phyloP scores from a whole-genome alignment of 2,329 filamentous ascomycete species.

The Fusarium pseudocircinatum region DNA sequence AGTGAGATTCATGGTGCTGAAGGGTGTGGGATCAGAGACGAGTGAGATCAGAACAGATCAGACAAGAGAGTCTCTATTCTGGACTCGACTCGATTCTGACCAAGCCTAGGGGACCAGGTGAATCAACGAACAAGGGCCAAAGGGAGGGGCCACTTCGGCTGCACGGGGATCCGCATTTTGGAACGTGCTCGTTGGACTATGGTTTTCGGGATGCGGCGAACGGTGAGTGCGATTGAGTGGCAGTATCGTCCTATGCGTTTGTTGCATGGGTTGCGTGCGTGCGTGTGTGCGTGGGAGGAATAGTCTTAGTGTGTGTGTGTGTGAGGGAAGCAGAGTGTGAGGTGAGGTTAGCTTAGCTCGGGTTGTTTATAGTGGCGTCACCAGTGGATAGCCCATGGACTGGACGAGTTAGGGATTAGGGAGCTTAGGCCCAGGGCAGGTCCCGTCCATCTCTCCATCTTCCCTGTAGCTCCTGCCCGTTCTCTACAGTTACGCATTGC shows the following conservation, averaged over 20 bases:
- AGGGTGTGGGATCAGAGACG: constrained; percentile 27
- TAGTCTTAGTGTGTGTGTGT: constrained; percentile 4
- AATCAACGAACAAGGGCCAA: constrained; percentile 12
- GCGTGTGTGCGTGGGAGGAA: constrained; percentile 6
- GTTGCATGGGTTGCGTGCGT: background rate
- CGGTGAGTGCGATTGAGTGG: constrained; percentile 12
- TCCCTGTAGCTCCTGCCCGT: background rate
- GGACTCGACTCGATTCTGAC: background rate
- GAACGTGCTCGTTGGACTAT: constrained; percentile 25
- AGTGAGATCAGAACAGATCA: constrained; percentile 27
- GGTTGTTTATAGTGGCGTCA: constrained; percentile 34
- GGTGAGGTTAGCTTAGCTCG: constrained; percentile 23
- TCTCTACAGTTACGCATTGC: background rate
- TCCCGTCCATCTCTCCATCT: constrained; percentile 9
- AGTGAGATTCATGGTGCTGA: constrained; percentile 16
- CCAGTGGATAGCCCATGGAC: constrained; percentile 7
- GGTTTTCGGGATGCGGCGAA: constrained; percentile 32
- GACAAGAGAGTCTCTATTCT: constrained; percentile 21
- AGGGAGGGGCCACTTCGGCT: constrained; percentile 41
- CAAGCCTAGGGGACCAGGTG: constrained; percentile 7
- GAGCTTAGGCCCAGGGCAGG: constrained; percentile 20
- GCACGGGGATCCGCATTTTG: constrained; percentile 43
- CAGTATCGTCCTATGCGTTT: constrained; percentile 18
- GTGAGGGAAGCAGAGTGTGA: constrained; percentile 2
- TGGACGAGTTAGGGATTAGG: background rate